phyloP scores from a whole-genome alignment of 2,329 filamentous ascomycete species.

The Scedosporium dehoogii region DNA sequence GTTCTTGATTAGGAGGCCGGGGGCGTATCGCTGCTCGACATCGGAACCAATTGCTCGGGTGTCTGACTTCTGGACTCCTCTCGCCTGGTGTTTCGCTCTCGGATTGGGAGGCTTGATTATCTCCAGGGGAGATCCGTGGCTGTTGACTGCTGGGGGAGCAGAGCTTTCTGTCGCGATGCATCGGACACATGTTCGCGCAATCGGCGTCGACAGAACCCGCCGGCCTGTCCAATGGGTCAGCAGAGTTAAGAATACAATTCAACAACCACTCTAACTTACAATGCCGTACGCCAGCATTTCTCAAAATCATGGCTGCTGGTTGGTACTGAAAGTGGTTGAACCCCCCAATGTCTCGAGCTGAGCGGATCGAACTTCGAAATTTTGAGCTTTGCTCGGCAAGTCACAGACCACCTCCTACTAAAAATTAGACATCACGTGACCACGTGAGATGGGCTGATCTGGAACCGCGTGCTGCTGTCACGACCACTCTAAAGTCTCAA shows the following conservation, averaged over 20 bases:
- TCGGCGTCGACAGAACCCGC: conserved; percentile 36
- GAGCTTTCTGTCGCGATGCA: conserved; percentile 22
- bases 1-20: conserved; percentile 55
- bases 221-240: conserved; percentile 31
- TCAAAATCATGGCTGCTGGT: conserved; percentile 41
- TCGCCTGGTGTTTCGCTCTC: neutral
- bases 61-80: conserved; percentile 18
- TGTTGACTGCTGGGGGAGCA: conserved; percentile 15
- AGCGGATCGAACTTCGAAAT: conserved; percentile 3
- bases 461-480: neutral
- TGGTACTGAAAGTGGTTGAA: conserved; percentile 8
- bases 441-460: conserved; percentile 6
- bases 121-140: conserved; percentile 27
- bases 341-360: neutral
- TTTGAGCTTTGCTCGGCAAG: conserved; percentile 9
- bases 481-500: neutral
- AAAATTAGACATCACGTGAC: conserved; percentile 5
- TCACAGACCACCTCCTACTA: neutral
- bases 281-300: conserved; percentile 43
- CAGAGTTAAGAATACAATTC: conserved; percentile 6
- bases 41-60: conserved; percentile 39
- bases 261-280: conserved; percentile 27
- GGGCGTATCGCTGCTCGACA: conserved; percentile 49
- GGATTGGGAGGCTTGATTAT: neutral
- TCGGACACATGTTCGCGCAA: conserved; percentile 29